Conservation (phyloP, 108 stramenopile species). For the Discostella stelligeroides region DNA sequence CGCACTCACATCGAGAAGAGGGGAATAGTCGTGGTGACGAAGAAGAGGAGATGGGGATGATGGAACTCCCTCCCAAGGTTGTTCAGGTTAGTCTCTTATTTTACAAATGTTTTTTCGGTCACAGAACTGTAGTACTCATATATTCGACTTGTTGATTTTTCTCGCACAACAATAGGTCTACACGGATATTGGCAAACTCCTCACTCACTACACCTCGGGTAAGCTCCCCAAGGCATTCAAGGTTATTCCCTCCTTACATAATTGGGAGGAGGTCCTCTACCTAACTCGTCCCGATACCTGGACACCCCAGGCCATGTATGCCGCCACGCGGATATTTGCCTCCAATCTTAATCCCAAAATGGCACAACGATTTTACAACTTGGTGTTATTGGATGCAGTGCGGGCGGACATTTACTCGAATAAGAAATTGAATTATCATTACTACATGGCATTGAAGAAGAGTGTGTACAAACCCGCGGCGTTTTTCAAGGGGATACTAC, state of each 20-base stretch:
- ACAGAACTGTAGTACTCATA: no score
- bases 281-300: slow-evolving; percentile 96
- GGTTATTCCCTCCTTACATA: slow-evolving; percentile 94
- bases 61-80: slow-evolving; percentile 87
- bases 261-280: slow-evolving; percentile 98
- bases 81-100: slow-evolving; percentile 90
- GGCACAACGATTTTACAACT: slow-evolving; percentile 97
- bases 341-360: slow-evolving; percentile 97
- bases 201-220: slow-evolving; percentile 94
- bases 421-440: slow-evolving; percentile 98
- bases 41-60: slow-evolving; percentile 33
- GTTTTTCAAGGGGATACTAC: slow-evolving; percentile 98
- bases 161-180: slow-evolving; percentile 58
- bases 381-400: slow-evolving; percentile 94
- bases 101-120: no score
- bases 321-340: slow-evolving; percentile 96
- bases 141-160: neutral
- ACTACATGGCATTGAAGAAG: slow-evolving; percentile 94
- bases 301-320: slow-evolving; percentile 96
- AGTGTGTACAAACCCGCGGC: slow-evolving; percentile 98
- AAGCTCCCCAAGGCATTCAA: slow-evolving; percentile 99
- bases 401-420: slow-evolving; percentile 91
- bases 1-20: slow-evolving; percentile 21
- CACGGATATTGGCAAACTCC: slow-evolving; percentile 93
- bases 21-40: slow-evolving; percentile 37